Conservation (phyloP, 2,329 filamentous ascomycete species). For the Ascochyta lentis region DNA sequence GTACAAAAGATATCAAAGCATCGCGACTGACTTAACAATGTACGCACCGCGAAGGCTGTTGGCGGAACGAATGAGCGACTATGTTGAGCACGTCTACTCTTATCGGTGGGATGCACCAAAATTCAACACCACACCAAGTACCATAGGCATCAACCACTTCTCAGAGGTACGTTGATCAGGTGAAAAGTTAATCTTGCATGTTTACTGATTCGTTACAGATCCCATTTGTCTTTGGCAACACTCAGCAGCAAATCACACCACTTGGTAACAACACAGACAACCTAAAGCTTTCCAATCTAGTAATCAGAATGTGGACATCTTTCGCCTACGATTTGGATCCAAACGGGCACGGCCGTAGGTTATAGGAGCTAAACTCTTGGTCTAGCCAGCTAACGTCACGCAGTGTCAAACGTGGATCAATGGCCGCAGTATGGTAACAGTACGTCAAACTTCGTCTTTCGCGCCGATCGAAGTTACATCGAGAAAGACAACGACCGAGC, state of each 20-base stretch:
- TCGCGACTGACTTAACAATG: conserved; percentile 39
- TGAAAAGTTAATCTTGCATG: too few species aligned
- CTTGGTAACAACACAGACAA: conserved; percentile 34
- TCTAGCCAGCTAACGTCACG: background rate
- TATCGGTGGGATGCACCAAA: conserved; percentile 44
- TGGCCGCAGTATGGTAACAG: conserved; percentile 33
- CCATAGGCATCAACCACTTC: conserved; percentile 39
- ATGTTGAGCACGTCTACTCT: conserved; percentile 31
- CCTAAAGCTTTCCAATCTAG: conserved; percentile 27
- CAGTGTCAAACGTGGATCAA: conserved; percentile 19
- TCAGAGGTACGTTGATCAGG: conserved; percentile 28
- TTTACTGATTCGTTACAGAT: conserved; percentile 25
- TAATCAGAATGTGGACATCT: conserved; percentile 42
- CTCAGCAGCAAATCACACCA: conserved; percentile 34
- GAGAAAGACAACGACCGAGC: conserved; percentile 31
- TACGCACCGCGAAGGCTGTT: conserved; percentile 36
- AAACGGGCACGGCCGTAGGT: conserved; percentile 36
- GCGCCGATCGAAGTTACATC: conserved; percentile 35
- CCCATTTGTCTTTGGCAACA: conserved; percentile 41
- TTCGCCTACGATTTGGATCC: conserved; percentile 40
- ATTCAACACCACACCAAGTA: conserved; percentile 37
- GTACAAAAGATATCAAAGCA: conserved; percentile 38
- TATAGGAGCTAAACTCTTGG: background rate
- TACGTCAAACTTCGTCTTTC: conserved; percentile 38
- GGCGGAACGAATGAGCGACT: conserved; percentile 32